Percentiles rank a stretch among this genome's conserved stretches.
phyloP scores from a whole-genome alignment of 805 yeast genomes.

The Wickerhamomyces sydowiorum region DNA sequence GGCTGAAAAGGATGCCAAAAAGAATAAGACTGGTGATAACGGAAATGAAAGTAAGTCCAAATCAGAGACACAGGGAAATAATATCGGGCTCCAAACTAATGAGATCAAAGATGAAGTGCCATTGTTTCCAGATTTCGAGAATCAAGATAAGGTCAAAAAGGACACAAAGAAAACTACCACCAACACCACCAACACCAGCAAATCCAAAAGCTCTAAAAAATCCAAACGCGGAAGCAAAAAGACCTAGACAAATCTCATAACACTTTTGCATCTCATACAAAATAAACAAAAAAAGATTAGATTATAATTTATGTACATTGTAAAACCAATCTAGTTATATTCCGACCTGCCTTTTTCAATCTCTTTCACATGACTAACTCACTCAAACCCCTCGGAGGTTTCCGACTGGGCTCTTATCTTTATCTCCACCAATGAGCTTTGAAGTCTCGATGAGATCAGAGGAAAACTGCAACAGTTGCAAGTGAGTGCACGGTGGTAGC shows the following conservation, averaged over 20 bases:
- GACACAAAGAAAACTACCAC: constrained; percentile 13
- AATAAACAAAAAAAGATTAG: too few species aligned
- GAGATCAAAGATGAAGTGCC: constrained; percentile 14
- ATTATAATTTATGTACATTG: too few species aligned
- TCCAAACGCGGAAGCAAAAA: too few species aligned
- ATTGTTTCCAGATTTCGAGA: constrained; percentile 24
- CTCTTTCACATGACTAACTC: too few species aligned
- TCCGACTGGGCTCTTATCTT: constrained; percentile 1
- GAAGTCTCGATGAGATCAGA: neutral
- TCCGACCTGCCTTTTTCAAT: too few species aligned
- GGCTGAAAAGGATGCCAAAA: constrained; percentile 9
- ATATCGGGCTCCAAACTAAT: constrained; percentile 2
- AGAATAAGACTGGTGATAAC: constrained; percentile 10
- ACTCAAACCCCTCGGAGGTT: neutral
- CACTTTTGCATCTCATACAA: too few species aligned
- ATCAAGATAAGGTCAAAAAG: constrained; percentile 1
- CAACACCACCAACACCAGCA: constrained; percentile 16
- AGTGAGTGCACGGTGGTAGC: too few species aligned
- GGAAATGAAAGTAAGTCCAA: constrained; percentile 4
- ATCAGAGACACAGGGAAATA: constrained; percentile 3
- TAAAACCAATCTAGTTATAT: too few species aligned
- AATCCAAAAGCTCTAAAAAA: neutral
- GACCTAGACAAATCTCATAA: too few species aligned
- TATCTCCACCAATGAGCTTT: constrained; percentile 1
- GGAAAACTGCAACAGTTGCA: neutral